Evolutionary conservation across 1,284 basidiomycete species (phyloP).

Genomic region (Leccinum laetum): DNA sequence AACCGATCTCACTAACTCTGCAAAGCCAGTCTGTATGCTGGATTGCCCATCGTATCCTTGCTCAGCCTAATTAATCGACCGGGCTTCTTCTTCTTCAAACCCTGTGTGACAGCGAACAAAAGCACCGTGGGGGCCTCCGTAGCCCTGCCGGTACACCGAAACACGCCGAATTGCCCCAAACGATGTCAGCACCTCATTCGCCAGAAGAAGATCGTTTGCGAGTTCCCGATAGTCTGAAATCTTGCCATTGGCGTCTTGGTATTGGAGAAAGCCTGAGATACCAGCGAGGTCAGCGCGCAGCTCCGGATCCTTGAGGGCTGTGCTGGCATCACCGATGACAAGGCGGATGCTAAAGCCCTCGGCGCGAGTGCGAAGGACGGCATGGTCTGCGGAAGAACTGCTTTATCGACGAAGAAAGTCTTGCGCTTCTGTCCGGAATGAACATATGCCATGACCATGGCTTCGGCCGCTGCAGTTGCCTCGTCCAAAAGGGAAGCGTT

Average conservation of each 20-base stretch:
- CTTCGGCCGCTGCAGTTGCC: slow-evolving; percentile 92
- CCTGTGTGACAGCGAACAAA: slow-evolving; percentile 95
- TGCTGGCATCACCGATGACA: slow-evolving; percentile 60
- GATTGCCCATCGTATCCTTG: slow-evolving; percentile 81
- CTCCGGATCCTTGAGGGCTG: slow-evolving; percentile 53
- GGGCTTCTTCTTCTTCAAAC: slow-evolving; percentile 96
- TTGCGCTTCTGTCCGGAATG: slow-evolving; percentile 71
- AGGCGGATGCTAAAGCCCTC: slow-evolving; percentile 89
- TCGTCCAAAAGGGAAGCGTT: slow-evolving; percentile 94
- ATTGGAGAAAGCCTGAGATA: slow-evolving; percentile 74
- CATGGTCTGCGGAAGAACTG: slow-evolving; percentile 87
- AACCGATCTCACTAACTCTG: slow-evolving; percentile 70
- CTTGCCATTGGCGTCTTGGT: slow-evolving; percentile 89
- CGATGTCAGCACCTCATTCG: slow-evolving; percentile 98
- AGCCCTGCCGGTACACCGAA: slow-evolving; percentile 94
- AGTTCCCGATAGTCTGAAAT: slow-evolving; percentile 78
- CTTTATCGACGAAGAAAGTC: slow-evolving; percentile 83
- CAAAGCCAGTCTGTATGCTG: slow-evolving; percentile 90
- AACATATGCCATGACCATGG: slow-evolving; percentile 84
- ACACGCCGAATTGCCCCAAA: slow-evolving; percentile 92
- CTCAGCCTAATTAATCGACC: slow-evolving; percentile 92
- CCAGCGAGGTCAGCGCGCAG: slow-evolving; percentile 76
- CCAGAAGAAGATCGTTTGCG: slow-evolving; percentile 87
- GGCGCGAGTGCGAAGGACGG: slow-evolving; percentile 85
- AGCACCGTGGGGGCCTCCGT: slow-evolving; percentile 91